Conservation (phyloP, 192 early-diverging fungal genomes). For the Backusella tarrabulga region DNA sequence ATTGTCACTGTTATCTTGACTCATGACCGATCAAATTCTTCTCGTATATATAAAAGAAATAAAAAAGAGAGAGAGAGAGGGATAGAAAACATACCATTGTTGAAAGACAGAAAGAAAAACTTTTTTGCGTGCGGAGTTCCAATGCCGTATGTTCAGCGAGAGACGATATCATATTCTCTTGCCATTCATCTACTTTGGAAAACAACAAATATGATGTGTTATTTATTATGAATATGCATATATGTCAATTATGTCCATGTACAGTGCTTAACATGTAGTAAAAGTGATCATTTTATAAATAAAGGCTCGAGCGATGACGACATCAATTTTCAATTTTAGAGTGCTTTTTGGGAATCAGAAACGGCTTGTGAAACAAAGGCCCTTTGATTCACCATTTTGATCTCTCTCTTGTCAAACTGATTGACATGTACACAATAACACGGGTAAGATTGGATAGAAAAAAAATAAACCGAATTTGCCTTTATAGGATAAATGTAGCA, state of each 20-base stretch:
- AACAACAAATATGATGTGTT: neutral
- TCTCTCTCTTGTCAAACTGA: neutral
- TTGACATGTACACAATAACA: neutral
- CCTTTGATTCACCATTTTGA: neutral
- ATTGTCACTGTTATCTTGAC: slow-evolving; percentile 40
- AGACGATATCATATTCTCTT: neutral
- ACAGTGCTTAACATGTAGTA: neutral
- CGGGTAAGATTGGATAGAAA: neutral
- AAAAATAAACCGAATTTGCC: neutral
- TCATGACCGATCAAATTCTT: slow-evolving; percentile 18
- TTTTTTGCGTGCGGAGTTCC: neutral
- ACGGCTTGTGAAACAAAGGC: neutral
- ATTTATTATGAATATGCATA: neutral
- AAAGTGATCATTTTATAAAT: neutral
- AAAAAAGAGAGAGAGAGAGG: neutral
- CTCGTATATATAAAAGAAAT: neutral
- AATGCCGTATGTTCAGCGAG: neutral
- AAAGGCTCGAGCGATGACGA: neutral
- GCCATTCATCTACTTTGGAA: neutral
- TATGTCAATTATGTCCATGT: neutral
- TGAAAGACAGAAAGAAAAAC: neutral
- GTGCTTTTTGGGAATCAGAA: neutral
- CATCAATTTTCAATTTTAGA: neutral
- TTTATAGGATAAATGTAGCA: neutral
- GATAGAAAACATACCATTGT: neutral